phyloP scores from a whole-genome alignment of 2,329 filamentous ascomycete genomes.

The Lasiodiplodia sp. region DNA sequence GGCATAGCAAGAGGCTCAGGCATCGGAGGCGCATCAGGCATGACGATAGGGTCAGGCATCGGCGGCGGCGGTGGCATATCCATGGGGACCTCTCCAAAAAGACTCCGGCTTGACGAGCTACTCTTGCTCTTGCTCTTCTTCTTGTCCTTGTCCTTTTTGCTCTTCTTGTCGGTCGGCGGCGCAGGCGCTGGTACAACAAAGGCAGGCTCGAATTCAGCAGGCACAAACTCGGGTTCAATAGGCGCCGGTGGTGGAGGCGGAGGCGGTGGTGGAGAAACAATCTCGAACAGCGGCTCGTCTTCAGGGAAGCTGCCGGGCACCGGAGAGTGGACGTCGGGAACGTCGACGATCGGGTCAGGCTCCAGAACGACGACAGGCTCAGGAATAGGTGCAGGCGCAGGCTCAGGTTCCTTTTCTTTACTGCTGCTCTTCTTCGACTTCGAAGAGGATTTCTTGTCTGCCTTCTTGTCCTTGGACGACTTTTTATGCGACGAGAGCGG shows the following conservation, averaged over 20 bases:
- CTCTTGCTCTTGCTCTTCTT: constrained; percentile 47
- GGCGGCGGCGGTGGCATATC: constrained; percentile 3
- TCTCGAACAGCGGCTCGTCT: constrained; percentile 38
- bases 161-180: constrained; percentile 31
- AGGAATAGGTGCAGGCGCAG: neutral
- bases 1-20: neutral
- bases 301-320: constrained; percentile 58
- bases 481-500: constrained; percentile 16
- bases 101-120: constrained; percentile 43
- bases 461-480: constrained; percentile 33
- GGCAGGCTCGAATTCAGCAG: neutral
- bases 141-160: constrained; percentile 36
- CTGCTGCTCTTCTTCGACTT: constrained; percentile 25
- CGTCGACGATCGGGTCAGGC: constrained; percentile 29
- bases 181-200: constrained; percentile 18
- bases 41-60: neutral
- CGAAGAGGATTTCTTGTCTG: constrained; percentile 30
- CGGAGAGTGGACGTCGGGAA: constrained; percentile 45
- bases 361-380: constrained; percentile 10
- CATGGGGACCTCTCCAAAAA: constrained; percentile 28
- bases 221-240: constrained; percentile 22
- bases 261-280: constrained; percentile 28
- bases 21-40: neutral
- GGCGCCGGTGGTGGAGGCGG: constrained; percentile 31
- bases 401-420: constrained; percentile 26